Conservation (phyloP, 768 basidiomycete genomes). For the Amyloporia xantha region DNA sequence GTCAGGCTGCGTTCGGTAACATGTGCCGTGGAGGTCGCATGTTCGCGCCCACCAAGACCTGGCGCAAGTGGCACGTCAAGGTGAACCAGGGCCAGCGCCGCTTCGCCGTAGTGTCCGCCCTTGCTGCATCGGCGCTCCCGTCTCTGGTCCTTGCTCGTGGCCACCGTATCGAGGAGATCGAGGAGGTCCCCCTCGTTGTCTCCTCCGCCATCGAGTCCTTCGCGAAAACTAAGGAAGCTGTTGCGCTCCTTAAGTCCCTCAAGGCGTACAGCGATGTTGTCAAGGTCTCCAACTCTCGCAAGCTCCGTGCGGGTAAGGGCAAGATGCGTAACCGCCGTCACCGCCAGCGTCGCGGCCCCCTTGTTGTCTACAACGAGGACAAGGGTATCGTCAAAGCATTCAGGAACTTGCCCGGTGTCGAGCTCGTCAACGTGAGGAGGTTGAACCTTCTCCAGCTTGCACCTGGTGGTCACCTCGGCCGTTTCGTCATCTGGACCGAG, state of each 20-base stretch:
- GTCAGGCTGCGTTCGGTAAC: conserved; percentile 96
- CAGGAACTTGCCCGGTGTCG: conserved; percentile 98
- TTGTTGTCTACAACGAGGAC: conserved; percentile 96
- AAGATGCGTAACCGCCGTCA: conserved; percentile 96
- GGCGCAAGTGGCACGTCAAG: conserved; percentile 99
- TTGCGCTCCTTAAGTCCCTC: conserved; percentile 85
- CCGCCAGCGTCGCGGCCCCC: conserved; percentile 95
- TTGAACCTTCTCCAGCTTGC: conserved; percentile 99
- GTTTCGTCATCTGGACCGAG: conserved; percentile 99
- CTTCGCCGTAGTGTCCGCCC: conserved; percentile 94
- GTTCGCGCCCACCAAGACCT: conserved; percentile 99
- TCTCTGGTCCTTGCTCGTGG: conserved; percentile 98
- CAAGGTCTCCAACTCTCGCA: conserved; percentile 97
- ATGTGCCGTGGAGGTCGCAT: conserved; percentile 99
- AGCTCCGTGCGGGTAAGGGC: conserved; percentile 94
- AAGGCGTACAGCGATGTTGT: conserved; percentile 88
- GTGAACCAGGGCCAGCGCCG: conserved; percentile 99
- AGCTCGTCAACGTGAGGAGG: conserved; percentile 88
- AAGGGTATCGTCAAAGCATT: conserved; percentile 97
- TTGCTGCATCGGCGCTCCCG: conserved; percentile 95
- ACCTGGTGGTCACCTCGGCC: conserved; percentile 97
- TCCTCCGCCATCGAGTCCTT: conserved; percentile 73
- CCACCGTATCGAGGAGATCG: conserved; percentile 95
- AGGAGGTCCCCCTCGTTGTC: conserved; percentile 94
- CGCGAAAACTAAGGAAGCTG: conserved; percentile 96